A percentile compares a stretch with the other conserved stretches of the same genome.
Conservation (phyloP, 495 filamentous ascomycete species). For the Podospora comata region DNA sequence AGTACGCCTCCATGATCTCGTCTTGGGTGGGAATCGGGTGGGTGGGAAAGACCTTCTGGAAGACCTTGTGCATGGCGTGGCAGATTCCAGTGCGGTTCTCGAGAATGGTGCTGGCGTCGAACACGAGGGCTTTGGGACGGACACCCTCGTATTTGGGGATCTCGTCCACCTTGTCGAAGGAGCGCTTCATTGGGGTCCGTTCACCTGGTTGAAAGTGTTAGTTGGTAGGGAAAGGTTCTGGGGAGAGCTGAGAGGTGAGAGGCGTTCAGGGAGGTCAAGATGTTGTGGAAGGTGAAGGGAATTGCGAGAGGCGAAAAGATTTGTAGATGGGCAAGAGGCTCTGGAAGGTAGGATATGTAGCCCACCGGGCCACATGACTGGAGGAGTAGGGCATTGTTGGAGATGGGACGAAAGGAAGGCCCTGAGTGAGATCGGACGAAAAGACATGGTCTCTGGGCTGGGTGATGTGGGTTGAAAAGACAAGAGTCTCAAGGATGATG, state of each 20-base stretch:
- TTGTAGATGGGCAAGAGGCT: too few relatives aligned
- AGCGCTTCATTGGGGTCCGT: background rate
- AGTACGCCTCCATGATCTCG: conserved; percentile 6
- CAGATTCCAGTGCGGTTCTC: background rate
- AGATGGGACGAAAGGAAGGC: background rate
- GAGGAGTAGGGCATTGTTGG: background rate
- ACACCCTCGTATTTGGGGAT: background rate
- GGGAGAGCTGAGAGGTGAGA: background rate
- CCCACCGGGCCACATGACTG: too few relatives aligned
- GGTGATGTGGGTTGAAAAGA: too few relatives aligned
- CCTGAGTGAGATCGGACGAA: too few relatives aligned
- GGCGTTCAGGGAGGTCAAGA: too few relatives aligned
- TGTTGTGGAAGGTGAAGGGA: too few relatives aligned
- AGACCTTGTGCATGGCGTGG: background rate
- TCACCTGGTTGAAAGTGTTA: background rate
- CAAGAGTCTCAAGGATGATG: too few relatives aligned
- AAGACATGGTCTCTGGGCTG: too few relatives aligned
- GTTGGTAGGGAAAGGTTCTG: background rate
- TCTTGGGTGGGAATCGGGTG: background rate
- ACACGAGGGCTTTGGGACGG: background rate
- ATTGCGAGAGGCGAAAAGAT: too few relatives aligned
- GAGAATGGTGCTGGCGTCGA: background rate
- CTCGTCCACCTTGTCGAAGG: background rate
- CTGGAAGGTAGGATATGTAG: background rate
- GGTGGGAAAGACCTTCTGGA: background rate